A percentile compares a stretch with the other conserved stretches of the same genome.
Evolutionary conservation across 768 basidiomycete species (phyloP).

Genomic region (Kondoa malvinella): DNA sequence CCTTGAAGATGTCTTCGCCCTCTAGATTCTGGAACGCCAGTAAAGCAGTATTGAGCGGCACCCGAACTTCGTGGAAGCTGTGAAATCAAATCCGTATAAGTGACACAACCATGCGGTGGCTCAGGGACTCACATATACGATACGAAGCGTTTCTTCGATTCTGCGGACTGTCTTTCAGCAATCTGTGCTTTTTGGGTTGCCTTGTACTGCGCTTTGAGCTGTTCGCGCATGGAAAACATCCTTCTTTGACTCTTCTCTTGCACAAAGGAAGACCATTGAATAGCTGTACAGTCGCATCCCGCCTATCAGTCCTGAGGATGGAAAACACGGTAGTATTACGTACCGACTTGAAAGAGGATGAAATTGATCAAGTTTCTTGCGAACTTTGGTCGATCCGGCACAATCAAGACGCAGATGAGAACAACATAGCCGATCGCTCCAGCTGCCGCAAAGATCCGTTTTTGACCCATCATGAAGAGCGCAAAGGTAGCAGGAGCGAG

Average conservation of each 20-base stretch:
- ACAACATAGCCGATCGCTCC: neutral
- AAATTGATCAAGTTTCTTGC: slow-evolving; percentile 4
- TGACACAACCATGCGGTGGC: neutral
- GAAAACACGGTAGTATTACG: neutral
- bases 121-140: slow-evolving; percentile 29
- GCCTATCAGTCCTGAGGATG: neutral
- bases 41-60: slow-evolving; percentile 40
- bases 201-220: slow-evolving; percentile 56
- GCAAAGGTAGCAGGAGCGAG: neutral
- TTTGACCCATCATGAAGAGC: neutral
- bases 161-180: slow-evolving; percentile 43
- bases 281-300: neutral
- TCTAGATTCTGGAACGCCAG: slow-evolving; percentile 7
- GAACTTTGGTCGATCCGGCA: neutral
- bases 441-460: neutral
- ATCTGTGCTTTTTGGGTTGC: slow-evolving; percentile 57
- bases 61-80: slow-evolving; percentile 37
- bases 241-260: neutral
- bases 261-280: neutral
- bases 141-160: slow-evolving; percentile 63
- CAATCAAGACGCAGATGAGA: neutral
- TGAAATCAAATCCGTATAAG: neutral
- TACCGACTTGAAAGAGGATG: slow-evolving; percentile 1
- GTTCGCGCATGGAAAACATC: slow-evolving; percentile 35
- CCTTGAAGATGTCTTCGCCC: neutral